phyloP scores from a whole-genome alignment of 371 early-diverging fungal species.

The Mortierella sp. region DNA sequence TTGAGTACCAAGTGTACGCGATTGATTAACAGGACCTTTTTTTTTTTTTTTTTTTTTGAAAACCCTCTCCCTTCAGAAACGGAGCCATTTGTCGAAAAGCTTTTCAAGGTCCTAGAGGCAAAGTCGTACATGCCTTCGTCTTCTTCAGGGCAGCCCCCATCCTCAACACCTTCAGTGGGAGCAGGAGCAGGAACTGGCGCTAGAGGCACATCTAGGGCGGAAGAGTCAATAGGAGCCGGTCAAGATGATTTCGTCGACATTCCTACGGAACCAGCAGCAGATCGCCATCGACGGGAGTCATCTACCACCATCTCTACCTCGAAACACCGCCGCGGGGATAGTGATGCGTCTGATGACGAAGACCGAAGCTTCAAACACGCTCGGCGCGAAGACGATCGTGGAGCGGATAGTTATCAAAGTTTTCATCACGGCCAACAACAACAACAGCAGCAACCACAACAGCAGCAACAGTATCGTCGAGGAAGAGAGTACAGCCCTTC shows the following conservation, averaged over 20 bases:
- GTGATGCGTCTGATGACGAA: slow-evolving; percentile 72
- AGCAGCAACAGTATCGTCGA: slow-evolving; percentile 8
- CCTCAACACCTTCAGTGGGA: background rate
- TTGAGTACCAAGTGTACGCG: background rate
- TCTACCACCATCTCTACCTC: slow-evolving; percentile 4
- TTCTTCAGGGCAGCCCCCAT: background rate
- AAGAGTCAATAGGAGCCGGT: slow-evolving; percentile 7
- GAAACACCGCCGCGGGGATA: slow-evolving; percentile 53
- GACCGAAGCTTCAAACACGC: slow-evolving; percentile 81
- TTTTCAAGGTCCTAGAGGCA: slow-evolving; percentile 64
- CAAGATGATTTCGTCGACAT: slow-evolving; percentile 13
- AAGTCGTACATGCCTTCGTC: slow-evolving; percentile 40
- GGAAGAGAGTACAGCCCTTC: slow-evolving; percentile 48
- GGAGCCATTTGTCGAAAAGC: slow-evolving; percentile 66
- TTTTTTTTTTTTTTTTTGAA: slow-evolving; percentile 1
- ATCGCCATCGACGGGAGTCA: slow-evolving; percentile 20
- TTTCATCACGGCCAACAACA: background rate
- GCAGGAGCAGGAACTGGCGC: slow-evolving; percentile 6
- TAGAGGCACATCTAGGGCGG: slow-evolving; percentile 4
- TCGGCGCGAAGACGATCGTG: slow-evolving; percentile 61
- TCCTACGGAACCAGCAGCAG: slow-evolving; percentile 42
- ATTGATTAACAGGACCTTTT: background rate
- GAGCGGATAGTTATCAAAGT: background rate
- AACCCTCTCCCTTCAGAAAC: slow-evolving; percentile 61
- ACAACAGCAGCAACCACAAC: background rate